These are phyloP conservation scores for Echinochloa phyllopogon DNA, from an alignment of 176 grass and related monocot species.

Conservation along the genomic window DNA sequence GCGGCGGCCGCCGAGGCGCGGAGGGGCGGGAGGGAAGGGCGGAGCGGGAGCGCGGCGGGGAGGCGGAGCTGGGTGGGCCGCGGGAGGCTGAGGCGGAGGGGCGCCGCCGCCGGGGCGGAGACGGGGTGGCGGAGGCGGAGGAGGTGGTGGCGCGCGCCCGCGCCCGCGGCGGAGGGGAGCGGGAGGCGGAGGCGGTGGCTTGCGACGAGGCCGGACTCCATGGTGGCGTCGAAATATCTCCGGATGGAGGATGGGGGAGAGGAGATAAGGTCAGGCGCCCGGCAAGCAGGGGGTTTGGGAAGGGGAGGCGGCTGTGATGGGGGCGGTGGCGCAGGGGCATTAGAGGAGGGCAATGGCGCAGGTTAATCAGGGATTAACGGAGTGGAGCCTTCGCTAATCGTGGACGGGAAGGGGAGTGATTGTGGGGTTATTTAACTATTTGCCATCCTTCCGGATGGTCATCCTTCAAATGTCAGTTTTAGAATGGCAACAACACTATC, in stretches of 20 bases:
- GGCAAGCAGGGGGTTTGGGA: constrained; percentile 40
- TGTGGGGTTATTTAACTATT: too few species aligned
- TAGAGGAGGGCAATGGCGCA: constrained; percentile 10
- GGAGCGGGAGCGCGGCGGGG: constrained; percentile 50
- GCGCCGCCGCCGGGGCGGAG: background rate
- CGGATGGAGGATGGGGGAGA: background rate
- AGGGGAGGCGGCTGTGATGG: background rate
- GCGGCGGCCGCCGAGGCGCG: constrained; percentile 39
- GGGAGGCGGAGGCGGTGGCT: constrained; percentile 58
- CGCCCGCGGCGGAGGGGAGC: background rate
- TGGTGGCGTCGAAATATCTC: constrained; percentile 44
- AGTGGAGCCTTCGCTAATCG: constrained; percentile 2
- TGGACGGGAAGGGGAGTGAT: background rate
- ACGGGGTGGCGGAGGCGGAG: constrained; percentile 35
- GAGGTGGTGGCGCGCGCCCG: constrained; percentile 7
- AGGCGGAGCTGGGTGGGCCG: constrained; percentile 51
- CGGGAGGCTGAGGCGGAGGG: constrained; percentile 27
- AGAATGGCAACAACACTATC: too few species aligned
- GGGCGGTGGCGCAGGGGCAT: background rate
- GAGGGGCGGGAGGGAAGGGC: constrained; percentile 38
- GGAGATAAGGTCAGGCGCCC: constrained; percentile 54
- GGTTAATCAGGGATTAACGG: constrained; percentile 17
- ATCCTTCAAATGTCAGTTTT: too few species aligned
- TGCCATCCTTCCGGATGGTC: too few species aligned
- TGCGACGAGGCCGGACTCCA: constrained; percentile 70